Evolutionary conservation across 176 grass and related monocot species (phyloP).

Genomic region (Oropetium thomaeum): DNA sequence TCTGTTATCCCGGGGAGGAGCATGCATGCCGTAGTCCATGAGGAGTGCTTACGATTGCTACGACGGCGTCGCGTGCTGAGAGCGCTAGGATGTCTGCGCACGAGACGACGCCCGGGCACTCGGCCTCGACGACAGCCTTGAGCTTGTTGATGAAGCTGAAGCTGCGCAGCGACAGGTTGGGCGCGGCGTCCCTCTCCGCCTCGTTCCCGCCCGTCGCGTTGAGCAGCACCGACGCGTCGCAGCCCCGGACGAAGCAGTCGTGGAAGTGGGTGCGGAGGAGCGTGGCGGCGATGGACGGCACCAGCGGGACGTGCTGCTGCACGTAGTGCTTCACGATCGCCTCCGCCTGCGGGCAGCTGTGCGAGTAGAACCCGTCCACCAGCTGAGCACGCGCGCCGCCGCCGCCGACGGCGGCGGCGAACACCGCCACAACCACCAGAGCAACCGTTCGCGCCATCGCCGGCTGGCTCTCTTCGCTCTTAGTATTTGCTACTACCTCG

Average conservation of each 20-base stretch:
- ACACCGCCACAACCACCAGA: not conserved
- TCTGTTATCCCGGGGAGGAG: too few species aligned
- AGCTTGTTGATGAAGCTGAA: slow-evolving; percentile 67
- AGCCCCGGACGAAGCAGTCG: slow-evolving; percentile 97
- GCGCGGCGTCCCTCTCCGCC: slow-evolving; percentile 66
- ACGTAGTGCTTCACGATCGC: slow-evolving; percentile 62
- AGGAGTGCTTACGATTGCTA: slow-evolving; percentile 56
- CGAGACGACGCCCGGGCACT: slow-evolving; percentile 94
- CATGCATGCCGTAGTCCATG: too few species aligned
- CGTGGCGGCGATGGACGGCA: slow-evolving; percentile 67
- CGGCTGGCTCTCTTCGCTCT: not conserved
- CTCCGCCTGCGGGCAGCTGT: slow-evolving; percentile 77
- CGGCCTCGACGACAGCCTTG: slow-evolving; percentile 69
- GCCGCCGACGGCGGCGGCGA: not conserved
- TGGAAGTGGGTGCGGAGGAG: slow-evolving; percentile 94
- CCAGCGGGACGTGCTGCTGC: slow-evolving; percentile 52
- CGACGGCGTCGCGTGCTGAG: slow-evolving; percentile 73
- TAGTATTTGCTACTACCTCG: too few species aligned
- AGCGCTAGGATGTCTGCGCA: slow-evolving; percentile 85
- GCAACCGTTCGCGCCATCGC: not conserved
- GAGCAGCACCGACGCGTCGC: slow-evolving; percentile 81
- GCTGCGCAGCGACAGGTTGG: slow-evolving; percentile 76
- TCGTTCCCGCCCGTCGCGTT: slow-evolving; percentile 49
- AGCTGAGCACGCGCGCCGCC: slow-evolving; percentile 33
- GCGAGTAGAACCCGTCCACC: slow-evolving; percentile 60